Evolutionary conservation across 192 early-diverging fungal genomes (phyloP), one percentile per base, ranked within the genome.

Genomic region (Gamsiella multidivaricata): DNA sequence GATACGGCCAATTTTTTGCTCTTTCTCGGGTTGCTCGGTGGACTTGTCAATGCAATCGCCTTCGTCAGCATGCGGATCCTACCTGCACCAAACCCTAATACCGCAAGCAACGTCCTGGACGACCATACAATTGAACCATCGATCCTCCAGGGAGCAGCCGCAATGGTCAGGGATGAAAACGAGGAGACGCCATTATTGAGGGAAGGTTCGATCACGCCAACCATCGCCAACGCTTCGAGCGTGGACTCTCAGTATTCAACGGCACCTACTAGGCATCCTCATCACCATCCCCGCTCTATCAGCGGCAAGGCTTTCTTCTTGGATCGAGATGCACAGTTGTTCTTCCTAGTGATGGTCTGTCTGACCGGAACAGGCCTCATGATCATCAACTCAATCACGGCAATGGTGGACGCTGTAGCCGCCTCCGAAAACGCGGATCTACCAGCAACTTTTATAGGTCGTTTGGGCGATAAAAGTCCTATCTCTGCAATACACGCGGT

Each of bases 351-450:
- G 26, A 78, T 64, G 74, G 5, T 78, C 12, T 78, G 65, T 49
- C 41, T 78, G 1, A 39, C 74, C 3, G 74, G 74, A 46, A 61
- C 60, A 4, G 74, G 74, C 9, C 54, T 78, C 17, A 78, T 78
- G 74, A 78, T 78, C 33, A 69, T 78, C 63, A 69, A 78, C 39
- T 78, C 74, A 6, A 78, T 78, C 34, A 34, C 74, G 14, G 66
- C 74, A 12, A 78, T 78, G 45, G 66, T 78, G 2, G 66, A 78
- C 8, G 29, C 65, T 18, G 61, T 78, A 0, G 74, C 65, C 3
- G 53, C 43, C n/a, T 32, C 51, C 11, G 65, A 76, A 22, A 22
- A 29, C 9, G 6, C 5, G 18, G 42, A 58, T 34, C 17, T 34
- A 6, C 6, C 23, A 22, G 37, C 20, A 29, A 23, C 5, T 18